phyloP scores from a whole-genome alignment of 805 yeast genomes.

The Candida hungchunana region DNA sequence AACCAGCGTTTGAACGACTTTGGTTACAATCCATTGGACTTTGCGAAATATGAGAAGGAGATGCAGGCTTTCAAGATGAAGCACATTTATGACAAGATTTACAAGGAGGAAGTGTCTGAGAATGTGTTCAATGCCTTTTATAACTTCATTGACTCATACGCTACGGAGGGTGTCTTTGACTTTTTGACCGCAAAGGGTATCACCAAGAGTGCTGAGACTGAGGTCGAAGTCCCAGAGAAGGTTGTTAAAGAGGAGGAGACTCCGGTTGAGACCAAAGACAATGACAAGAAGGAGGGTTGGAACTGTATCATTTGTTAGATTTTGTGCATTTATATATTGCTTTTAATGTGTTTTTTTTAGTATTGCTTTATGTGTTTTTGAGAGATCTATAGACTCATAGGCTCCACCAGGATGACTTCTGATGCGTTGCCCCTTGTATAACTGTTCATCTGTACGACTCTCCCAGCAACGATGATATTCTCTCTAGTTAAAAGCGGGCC shows the following conservation, averaged over 20 bases:
- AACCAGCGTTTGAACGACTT: slow-evolving; percentile 65
- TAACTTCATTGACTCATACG: slow-evolving; percentile 81
- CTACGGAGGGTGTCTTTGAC: slow-evolving; percentile 48
- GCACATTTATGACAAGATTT: slow-evolving; percentile 87
- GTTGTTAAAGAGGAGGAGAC: no score
- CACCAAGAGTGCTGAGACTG: slow-evolving; percentile 19
- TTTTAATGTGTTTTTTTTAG: no score
- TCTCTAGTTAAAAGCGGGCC: slow-evolving; percentile 6
- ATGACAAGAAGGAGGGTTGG: no score
- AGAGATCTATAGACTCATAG: no score
- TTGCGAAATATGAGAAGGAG: slow-evolving; percentile 56
- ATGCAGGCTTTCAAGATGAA: slow-evolving; percentile 86
- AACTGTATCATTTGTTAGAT: no score
- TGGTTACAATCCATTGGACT: slow-evolving; percentile 75
- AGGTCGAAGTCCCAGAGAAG: slow-evolving; percentile 10
- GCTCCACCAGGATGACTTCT: slow-evolving; percentile 22
- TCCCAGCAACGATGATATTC: slow-evolving; percentile 15
- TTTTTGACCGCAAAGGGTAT: slow-evolving; percentile 40
- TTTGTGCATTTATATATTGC: no score
- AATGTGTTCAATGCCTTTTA: slow-evolving; percentile 88
- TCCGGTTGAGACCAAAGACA: no score
- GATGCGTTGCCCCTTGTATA: slow-evolving; percentile 16
- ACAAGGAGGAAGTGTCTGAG: slow-evolving; percentile 83
- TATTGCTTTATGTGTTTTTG: no score
- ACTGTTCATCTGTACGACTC: slow-evolving; percentile 13